Base-by-base conservation (phyloP, 441 rosid genomes). In the Lepidium campestre region DNA sequence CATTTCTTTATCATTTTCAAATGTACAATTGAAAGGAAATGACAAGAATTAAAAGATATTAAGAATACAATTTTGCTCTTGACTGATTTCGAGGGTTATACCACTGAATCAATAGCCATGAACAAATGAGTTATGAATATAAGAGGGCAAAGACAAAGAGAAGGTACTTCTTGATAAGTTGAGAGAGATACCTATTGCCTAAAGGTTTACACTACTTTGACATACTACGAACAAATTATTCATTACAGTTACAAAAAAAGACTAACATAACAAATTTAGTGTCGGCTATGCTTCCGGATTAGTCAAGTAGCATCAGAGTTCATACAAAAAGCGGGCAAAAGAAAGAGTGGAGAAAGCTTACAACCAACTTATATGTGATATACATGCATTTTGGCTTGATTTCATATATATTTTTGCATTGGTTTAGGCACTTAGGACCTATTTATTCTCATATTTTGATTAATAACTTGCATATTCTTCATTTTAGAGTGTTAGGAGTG, bases 131-230 rank as follows among this genome's bases (percentile, higher is more conserved):
- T 12, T 36, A 2, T 13, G 15, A 22, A 22, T 15, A 53, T 1
- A 54, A 54, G 17, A 11, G 27, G 41, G 42, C 17, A 34, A 23
- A 50, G 49, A 64, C 13, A 11, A 8, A 34, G 49, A 64, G 19
- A 27, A 2, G 20, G 45, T 22, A 48, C 35, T 20, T 62, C 36
- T 18, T 63, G 20, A 23, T 50, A 48, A 59, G 18, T 29, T 57
- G 27, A 25, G 25, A 60, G 32, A 57, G 17, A 35, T 40, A 52
- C 25, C 45, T 58, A 58, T 65, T 31, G 56, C 67, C 67, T 72
- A 48, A 64, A 54, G 65, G 47, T 65, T 57, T 65, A 72, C 66
- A 40, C 60, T 57, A 65, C 11, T 20, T 57, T 37, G 65, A 48
- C 32, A 29, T 47, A 47, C 49, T 54, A 62, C 68, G 25, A 49